phyloP scores from a whole-genome alignment of 345 rosid species.

The Syzygium oleosum region DNA sequence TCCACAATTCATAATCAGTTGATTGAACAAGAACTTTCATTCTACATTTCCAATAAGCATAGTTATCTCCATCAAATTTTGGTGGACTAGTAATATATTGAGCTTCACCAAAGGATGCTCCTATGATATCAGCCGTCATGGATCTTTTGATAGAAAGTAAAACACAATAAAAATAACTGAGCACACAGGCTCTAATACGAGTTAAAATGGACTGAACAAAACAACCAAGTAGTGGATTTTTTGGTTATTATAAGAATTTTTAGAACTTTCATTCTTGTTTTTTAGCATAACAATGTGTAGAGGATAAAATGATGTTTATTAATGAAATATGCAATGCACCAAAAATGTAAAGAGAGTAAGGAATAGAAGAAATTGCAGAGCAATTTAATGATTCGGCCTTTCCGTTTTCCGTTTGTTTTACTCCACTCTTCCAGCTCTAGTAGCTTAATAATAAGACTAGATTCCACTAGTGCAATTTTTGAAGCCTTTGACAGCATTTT shows the following conservation, averaged over 20 bases:
- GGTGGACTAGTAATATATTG: background rate
- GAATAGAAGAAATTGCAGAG: background rate
- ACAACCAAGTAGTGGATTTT: background rate
- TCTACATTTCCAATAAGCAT: background rate
- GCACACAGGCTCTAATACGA: background rate
- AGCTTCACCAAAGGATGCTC: background rate
- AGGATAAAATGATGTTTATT: background rate
- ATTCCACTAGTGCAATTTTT: background rate
- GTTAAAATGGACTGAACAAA: background rate
- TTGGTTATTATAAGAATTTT: background rate
- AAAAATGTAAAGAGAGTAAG: background rate
- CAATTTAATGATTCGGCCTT: background rate
- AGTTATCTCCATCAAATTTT: background rate
- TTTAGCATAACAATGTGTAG: background rate
- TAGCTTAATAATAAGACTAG: background rate
- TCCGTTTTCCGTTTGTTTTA: background rate
- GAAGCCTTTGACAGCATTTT: background rate
- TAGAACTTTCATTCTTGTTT: background rate
- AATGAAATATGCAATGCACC: background rate
- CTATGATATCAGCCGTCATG: background rate
- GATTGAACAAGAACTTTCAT: background rate
- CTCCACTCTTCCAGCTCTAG: background rate
- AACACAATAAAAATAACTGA: background rate
- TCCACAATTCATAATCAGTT: background rate
- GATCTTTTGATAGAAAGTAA: background rate